A percentile compares a stretch with the other conserved stretches of the same genome.
Conservation (phyloP, 371 early-diverging fungal genomes). For the Rhizopus sp. region DNA sequence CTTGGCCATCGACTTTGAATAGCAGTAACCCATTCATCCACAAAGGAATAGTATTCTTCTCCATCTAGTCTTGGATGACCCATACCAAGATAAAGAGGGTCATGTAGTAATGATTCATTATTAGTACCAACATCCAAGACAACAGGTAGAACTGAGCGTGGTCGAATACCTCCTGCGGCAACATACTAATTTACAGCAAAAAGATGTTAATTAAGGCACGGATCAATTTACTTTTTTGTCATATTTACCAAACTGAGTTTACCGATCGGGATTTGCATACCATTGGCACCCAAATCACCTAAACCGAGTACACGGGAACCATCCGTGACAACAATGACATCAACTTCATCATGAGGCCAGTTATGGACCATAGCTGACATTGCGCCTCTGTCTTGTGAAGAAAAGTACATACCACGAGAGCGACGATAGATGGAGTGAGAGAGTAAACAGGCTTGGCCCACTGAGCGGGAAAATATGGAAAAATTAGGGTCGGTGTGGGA, state of each 20-base stretch:
- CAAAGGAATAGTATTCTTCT: conserved; percentile 62
- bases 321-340: conserved; percentile 71
- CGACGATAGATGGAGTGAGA: conserved; percentile 69
- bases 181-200: conserved; percentile 44
- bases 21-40: conserved; percentile 70
- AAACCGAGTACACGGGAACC: conserved; percentile 68
- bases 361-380: conserved; percentile 65
- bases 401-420: conserved; percentile 67
- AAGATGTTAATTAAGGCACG: conserved; percentile 16
- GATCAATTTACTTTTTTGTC: conserved; percentile 1
- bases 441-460: conserved; percentile 52
- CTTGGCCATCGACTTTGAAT: conserved; percentile 63
- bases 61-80: conserved; percentile 63
- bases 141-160: conserved; percentile 63
- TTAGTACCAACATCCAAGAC: conserved; percentile 71
- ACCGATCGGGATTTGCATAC: conserved; percentile 70
- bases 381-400: conserved; percentile 57
- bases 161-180: conserved; percentile 68
- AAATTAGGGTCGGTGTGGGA: too few species aligned
- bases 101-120: conserved; percentile 58
- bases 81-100: conserved; percentile 69
- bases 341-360: conserved; percentile 61
- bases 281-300: conserved; percentile 71
- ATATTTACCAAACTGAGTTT: conserved; percentile 58
- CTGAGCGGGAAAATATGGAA: conserved; percentile 11